A percentile compares a stretch with the other conserved stretches of the same genome.
Evolutionary conservation across 805 yeast species (phyloP).

Genomic region (Lipomyces mesembrius): DNA sequence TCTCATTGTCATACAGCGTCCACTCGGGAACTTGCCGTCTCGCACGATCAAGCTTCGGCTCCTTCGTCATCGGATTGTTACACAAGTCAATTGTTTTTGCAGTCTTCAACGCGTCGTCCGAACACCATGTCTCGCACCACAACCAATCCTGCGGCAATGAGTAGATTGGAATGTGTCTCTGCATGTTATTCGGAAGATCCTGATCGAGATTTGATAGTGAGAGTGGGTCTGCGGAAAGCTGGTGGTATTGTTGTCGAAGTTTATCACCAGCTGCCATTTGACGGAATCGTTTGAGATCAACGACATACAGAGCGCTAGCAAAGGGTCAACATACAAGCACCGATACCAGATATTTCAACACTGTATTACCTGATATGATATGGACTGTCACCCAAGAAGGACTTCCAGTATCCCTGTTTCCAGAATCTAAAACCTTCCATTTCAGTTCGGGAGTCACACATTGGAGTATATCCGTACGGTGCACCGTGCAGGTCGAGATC

Average conservation of each 20-base stretch:
- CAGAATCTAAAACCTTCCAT: conserved; percentile 89
- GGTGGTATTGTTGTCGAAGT: conserved; percentile 82
- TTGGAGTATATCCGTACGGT: conserved; percentile 85
- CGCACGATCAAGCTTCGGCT: conserved; percentile 76
- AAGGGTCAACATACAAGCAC: not conserved
- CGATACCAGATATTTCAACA: not conserved
- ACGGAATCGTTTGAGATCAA: conserved; percentile 73
- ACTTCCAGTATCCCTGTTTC: conserved; percentile 91
- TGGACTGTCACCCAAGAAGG: conserved; percentile 60
- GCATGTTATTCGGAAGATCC: conserved; percentile 90
- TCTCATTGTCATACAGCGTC: conserved; percentile 65
- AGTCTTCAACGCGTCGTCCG: conserved; percentile 58
- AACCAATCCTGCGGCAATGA: conserved; percentile 84
- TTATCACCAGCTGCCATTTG: conserved; percentile 73
- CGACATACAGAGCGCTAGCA: conserved; percentile 74
- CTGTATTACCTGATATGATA: conserved; percentile 60
- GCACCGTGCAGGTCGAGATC: conserved; percentile 75
- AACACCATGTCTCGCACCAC: conserved; percentile 95
- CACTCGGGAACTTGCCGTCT: conserved; percentile 79
- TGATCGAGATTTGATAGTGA: conserved; percentile 87
- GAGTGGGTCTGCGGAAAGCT: conserved; percentile 73
- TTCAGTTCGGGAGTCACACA: conserved; percentile 79
- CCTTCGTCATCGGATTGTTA: conserved; percentile 81
- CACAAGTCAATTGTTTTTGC: conserved; percentile 86
- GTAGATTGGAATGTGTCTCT: conserved; percentile 64